Conservation (phyloP, 129 eudicot genomes). For the Artemisia tridentata region DNA sequence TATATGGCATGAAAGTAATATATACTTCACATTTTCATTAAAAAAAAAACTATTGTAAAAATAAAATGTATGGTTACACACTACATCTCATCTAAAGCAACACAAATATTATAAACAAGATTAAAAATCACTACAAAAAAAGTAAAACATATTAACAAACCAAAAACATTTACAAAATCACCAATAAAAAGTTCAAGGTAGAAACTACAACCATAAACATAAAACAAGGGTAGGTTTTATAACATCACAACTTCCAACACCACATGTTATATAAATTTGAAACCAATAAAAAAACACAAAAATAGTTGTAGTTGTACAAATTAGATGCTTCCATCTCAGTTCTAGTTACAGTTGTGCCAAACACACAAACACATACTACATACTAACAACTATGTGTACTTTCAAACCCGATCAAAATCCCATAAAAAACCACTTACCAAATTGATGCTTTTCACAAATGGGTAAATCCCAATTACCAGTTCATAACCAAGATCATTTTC, state of each 20-base stretch:
- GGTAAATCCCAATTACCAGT: slow-evolving; percentile 67
- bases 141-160: too few relatives aligned
- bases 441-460: slow-evolving; percentile 42
- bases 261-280: slow-evolving; percentile 30
- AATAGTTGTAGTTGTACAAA: slow-evolving; percentile 36
- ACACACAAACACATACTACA: slow-evolving; percentile 7
- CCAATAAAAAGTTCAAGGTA: slow-evolving; percentile 1
- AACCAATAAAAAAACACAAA: slow-evolving; percentile 14
- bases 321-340: slow-evolving; percentile 41
- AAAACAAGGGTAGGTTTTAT: background rate
- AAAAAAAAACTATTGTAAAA: too few relatives aligned
- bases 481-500: slow-evolving; percentile 33
- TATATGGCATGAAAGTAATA: too few relatives aligned
- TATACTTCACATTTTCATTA: too few relatives aligned
- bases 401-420: slow-evolving; percentile 23
- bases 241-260: background rate
- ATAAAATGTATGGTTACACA: too few relatives aligned
- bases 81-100: too few relatives aligned
- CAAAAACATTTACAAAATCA: too few relatives aligned
- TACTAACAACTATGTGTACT: background rate
- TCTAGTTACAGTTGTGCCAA: slow-evolving; percentile 42
- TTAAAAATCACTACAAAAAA: too few relatives aligned
- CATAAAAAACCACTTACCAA: background rate
- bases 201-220: background rate
- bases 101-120: too few relatives aligned